Evolutionary conservation across 2,329 filamentous ascomycete genomes (phyloP).

Genomic region (Aureobasidium leucospermi): DNA sequence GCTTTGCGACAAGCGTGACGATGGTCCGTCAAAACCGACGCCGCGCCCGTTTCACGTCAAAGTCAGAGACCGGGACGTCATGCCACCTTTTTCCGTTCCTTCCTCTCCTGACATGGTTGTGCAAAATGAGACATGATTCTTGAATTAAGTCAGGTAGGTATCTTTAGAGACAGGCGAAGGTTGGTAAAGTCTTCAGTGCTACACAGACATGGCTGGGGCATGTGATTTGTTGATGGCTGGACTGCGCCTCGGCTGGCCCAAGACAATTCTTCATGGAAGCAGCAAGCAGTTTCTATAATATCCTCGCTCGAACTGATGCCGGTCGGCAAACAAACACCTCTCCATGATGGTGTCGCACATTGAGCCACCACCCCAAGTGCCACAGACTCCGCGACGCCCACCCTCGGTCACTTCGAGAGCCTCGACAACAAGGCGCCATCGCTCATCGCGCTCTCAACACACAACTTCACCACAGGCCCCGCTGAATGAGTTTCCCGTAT

Average conservation of each 20-base stretch:
- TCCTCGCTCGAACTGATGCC: background rate
- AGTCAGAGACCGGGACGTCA: background rate
- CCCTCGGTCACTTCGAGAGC: slow-evolving; percentile 59
- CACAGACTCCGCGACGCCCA: slow-evolving; percentile 41
- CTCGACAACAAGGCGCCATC: slow-evolving; percentile 52
- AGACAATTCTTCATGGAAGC: background rate
- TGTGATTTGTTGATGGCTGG: slow-evolving; percentile 8
- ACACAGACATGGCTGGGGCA: slow-evolving; percentile 7
- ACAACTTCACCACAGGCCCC: slow-evolving; percentile 48
- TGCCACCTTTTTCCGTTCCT: background rate
- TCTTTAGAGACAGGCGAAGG: background rate
- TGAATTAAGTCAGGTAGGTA: background rate
- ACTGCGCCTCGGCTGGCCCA: background rate
- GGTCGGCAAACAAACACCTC: background rate
- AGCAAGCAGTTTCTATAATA: background rate
- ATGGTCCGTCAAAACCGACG: background rate
- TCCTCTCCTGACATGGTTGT: background rate
- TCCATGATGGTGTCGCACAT: slow-evolving; percentile 55
- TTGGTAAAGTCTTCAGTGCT: background rate
- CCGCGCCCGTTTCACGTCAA: slow-evolving; percentile 11
- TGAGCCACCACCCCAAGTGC: slow-evolving; percentile 36
- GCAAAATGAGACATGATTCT: background rate
- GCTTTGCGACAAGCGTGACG: background rate
- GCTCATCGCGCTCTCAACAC: slow-evolving; percentile 74
- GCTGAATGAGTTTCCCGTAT: slow-evolving; percentile 85